These are phyloP conservation scores for Calonectria multiphialidica DNA, from an alignment of 2,329 filamentous ascomycete species.

Conservation along the genomic window DNA sequence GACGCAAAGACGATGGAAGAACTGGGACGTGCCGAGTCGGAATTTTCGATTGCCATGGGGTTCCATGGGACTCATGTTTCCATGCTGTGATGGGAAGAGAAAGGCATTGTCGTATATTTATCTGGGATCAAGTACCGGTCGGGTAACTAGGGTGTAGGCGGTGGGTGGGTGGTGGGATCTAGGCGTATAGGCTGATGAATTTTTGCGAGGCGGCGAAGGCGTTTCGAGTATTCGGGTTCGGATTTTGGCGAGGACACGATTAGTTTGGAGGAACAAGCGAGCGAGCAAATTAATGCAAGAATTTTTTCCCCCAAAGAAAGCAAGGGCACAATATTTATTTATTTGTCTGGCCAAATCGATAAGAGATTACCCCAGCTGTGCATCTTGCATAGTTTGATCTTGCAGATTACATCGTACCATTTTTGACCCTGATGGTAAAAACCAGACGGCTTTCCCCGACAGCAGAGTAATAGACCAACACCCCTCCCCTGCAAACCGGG, in stretches of 20 bases:
- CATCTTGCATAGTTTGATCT: slow-evolving; percentile 9
- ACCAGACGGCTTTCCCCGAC: neutral
- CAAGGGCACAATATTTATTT: neutral
- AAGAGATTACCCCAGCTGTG: neutral
- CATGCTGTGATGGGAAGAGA: neutral
- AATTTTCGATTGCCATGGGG: slow-evolving; percentile 70
- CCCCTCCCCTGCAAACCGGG: neutral
- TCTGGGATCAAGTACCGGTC: neutral
- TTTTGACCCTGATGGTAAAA: neutral
- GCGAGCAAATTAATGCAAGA: neutral
- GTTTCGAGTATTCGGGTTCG: neutral
- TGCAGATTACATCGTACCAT: slow-evolving; percentile 19
- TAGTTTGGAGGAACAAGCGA: neutral
- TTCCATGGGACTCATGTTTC: slow-evolving; percentile 71
- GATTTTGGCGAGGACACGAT: neutral
- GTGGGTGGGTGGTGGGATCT: neutral
- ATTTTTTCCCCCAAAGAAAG: neutral
- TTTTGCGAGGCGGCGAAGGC: neutral
- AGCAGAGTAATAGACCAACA: neutral
- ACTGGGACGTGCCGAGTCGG: slow-evolving; percentile 72
- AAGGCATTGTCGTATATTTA: neutral
- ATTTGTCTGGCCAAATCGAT: neutral
- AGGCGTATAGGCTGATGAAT: neutral
- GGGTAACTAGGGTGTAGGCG: neutral
- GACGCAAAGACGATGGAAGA: slow-evolving; percentile 74